A percentile compares a stretch with the other conserved stretches of the same genome.
Conservation (phyloP, 345 rosid genomes). For the sweet orange (Citrus sinensis) region DNA sequence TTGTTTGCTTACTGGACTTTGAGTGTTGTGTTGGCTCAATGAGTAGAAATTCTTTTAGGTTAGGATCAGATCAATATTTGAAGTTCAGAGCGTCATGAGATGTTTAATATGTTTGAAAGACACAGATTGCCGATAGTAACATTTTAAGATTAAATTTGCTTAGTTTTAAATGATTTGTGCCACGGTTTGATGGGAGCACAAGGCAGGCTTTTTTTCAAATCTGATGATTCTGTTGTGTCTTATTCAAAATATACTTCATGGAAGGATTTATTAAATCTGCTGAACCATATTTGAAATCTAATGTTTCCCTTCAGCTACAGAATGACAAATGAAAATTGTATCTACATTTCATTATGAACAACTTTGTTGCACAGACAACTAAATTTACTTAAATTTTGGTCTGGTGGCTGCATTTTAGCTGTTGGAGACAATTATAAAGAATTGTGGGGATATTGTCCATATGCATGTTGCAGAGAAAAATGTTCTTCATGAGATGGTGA, state of each 20-base stretch:
- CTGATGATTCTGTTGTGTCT: neutral
- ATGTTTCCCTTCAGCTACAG: neutral
- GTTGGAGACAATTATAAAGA: slow-evolving; percentile 94
- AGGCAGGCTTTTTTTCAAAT: neutral
- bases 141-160: neutral
- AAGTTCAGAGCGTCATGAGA: neutral
- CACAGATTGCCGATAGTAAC: neutral
- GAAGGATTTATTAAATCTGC: neutral
- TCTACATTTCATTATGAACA: slow-evolving; percentile 1
- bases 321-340: neutral
- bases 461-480: slow-evolving; percentile 99
- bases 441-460: slow-evolving; percentile 98
- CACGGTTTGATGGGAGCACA: neutral
- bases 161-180: neutral
- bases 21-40: neutral
- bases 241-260: neutral
- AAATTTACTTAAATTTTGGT: slow-evolving; percentile 19
- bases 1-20: neutral
- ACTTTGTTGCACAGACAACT: neutral
- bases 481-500: slow-evolving; percentile 95
- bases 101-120: neutral
- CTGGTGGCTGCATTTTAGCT: slow-evolving; percentile 44
- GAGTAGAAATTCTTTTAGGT: neutral
- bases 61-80: neutral
- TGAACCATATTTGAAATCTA: neutral